These are phyloP conservation scores for Chamaecyparis obtusa DNA, from an alignment of 75 land plant species.

Conservation along the genomic window DNA sequence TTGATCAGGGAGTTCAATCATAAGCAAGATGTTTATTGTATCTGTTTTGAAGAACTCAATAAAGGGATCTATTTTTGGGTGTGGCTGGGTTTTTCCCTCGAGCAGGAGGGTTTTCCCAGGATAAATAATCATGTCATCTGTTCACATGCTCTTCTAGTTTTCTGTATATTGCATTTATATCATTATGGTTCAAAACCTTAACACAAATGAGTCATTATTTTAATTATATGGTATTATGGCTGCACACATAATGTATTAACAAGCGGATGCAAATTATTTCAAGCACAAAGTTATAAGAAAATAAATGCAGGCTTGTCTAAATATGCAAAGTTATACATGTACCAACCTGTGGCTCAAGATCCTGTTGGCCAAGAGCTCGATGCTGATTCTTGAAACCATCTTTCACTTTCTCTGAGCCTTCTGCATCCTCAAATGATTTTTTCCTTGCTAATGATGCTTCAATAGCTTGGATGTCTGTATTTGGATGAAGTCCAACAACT, in stretches of 20 bases:
- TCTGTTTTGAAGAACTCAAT: too few species aligned
- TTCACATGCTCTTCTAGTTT: too few species aligned
- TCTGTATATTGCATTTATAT: too few species aligned
- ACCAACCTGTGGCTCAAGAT: slow-evolving; percentile 64
- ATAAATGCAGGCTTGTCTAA: not conserved
- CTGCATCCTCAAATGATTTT: slow-evolving; percentile 19
- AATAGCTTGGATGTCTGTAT: slow-evolving; percentile 41
- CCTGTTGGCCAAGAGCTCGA: slow-evolving; percentile 35
- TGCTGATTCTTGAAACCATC: slow-evolving; percentile 26
- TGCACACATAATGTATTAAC: not conserved
- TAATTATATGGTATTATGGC: not conserved
- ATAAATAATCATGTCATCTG: too few species aligned
- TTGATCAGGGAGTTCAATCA: too few species aligned
- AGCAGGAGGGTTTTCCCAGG: too few species aligned
- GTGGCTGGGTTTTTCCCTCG: too few species aligned
- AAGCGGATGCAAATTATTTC: not conserved
- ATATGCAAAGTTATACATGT: not conserved
- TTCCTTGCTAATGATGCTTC: slow-evolving; percentile 24
- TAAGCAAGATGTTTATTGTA: too few species aligned
- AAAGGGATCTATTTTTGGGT: too few species aligned
- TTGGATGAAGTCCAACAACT: slow-evolving; percentile 71
- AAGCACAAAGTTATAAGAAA: not conserved
- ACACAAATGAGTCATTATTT: not conserved
- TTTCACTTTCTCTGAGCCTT: slow-evolving; percentile 33
- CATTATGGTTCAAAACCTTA: too few species aligned